Evolutionary conservation across 306 rosid species (phyloP).

Genomic region (Fragaria vesca): DNA sequence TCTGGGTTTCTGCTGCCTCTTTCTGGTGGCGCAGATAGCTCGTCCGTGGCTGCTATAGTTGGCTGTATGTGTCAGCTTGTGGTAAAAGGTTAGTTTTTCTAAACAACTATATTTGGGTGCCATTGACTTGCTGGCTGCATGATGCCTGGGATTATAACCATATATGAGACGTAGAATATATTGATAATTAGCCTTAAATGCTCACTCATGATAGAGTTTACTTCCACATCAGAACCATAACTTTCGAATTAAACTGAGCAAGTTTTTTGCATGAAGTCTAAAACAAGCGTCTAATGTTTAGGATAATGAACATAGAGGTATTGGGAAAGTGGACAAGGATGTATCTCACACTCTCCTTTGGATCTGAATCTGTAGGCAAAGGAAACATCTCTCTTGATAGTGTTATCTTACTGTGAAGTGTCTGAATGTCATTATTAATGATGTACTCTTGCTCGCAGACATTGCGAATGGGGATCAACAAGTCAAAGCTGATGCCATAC

Average conservation of each 20-base stretch:
- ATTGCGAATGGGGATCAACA: slow-evolving; percentile 85
- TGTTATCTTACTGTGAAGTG: background rate
- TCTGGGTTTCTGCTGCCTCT: slow-evolving; percentile 98
- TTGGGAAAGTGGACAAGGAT: background rate
- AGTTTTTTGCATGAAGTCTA: background rate
- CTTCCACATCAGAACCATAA: background rate
- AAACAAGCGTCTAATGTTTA: background rate
- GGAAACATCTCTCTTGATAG: background rate
- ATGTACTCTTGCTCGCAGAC: slow-evolving; percentile 52
- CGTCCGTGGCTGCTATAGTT: slow-evolving; percentile 93
- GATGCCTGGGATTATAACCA: slow-evolving; percentile 9
- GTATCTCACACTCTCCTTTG: background rate
- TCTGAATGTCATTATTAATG: background rate
- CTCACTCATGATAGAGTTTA: background rate
- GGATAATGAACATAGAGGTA: background rate
- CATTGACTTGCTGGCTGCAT: background rate
- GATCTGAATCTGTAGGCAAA: background rate
- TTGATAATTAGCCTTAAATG: slow-evolving; percentile 8
- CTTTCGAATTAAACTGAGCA: background rate
- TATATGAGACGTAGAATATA: slow-evolving; percentile 1
- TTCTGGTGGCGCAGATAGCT: slow-evolving; percentile 99
- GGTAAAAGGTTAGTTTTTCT: slow-evolving; percentile 61
- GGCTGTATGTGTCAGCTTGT: slow-evolving; percentile 99
- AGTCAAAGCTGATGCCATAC: slow-evolving; percentile 86
- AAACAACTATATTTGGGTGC: background rate